Conservation (phyloP, 2,329 filamentous ascomycete genomes). For the Diaporthe destruens region DNA sequence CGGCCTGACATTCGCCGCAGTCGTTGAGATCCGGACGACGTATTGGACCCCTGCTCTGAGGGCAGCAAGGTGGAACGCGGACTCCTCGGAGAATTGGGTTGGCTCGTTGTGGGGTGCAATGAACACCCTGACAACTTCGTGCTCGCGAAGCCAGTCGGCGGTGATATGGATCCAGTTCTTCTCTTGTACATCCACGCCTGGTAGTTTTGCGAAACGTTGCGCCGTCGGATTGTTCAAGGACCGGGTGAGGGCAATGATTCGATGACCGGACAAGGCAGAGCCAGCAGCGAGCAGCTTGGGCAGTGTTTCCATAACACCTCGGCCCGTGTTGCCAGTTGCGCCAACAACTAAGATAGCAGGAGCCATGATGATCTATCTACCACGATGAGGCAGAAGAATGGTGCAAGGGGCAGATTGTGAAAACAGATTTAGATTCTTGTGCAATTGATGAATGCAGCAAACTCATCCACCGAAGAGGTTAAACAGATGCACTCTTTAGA, state of each 20-base stretch:
- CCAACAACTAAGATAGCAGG: conserved; percentile 21
- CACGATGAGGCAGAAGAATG: background rate
- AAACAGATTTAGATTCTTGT: background rate
- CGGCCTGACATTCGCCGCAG: background rate
- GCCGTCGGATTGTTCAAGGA: background rate
- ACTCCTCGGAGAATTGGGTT: conserved; percentile 49
- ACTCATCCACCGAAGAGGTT: no score
- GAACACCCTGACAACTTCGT: conserved; percentile 53
- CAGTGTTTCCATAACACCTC: conserved; percentile 13
- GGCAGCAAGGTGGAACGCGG: conserved; percentile 1
- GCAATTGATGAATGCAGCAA: background rate
- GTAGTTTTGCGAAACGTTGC: background rate
- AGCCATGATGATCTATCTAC: background rate
- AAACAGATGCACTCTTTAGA: no score
- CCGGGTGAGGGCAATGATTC: conserved; percentile 10
- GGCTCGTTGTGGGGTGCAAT: conserved; percentile 55
- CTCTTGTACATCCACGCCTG: background rate
- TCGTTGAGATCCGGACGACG: conserved; percentile 3
- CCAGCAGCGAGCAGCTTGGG: conserved; percentile 6
- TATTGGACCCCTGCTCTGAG: conserved; percentile 10
- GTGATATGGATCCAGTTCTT: conserved; percentile 54
- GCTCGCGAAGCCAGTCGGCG: conserved; percentile 54
- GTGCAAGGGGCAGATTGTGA: background rate
- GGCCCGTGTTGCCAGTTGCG: conserved; percentile 29
- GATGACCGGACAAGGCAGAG: background rate